Base-by-base conservation (phyloP, 306 rosid species). In the Adenanthera pavonina region DNA sequence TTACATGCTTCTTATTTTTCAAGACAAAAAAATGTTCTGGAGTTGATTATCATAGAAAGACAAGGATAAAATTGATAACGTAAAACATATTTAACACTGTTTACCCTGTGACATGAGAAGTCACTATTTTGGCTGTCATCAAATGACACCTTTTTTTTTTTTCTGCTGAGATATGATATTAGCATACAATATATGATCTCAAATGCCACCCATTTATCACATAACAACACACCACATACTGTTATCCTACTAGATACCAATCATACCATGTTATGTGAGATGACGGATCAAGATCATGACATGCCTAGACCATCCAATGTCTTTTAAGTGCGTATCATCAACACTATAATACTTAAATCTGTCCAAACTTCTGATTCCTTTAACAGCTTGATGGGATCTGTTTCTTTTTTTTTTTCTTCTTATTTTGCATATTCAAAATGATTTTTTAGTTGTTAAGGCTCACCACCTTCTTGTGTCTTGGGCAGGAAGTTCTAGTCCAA, bases 401-500 rank as follows among this genome's bases (percentile, higher is more conserved):
- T 52, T 25, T 65, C 14, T 35, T 47, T 44, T 33, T 6, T 25
- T 6, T 25, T 25, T 25, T 25, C 1, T 25, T 25, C 60, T 43
- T 25, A 40, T 72, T 64, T 78, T 65, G 78, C 69, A 67, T 81
- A 47, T 67, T 65, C 19, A 65, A 35, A 40, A 53, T 48, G 7
- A 60, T 61, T 78, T 69, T 68, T 57, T 66, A 62, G 43, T 70
- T 41, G 49, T 76, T 66, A 80, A 72, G 33, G 67, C 67, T 87
- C 35, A 34, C 75, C 16, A 61, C 59, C 69, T 76, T 75, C 44
- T 84, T 46, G 49, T 90, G 82, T 84, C 79, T 19, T 81, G 20
- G 78, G 89, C 96, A 93, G 99, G 91, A 85, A 85, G 85, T 56
- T 86, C 98, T 68, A 76, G 85, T 61, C 72, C 91, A 57, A 90